phyloP scores from a whole-genome alignment of 2,329 filamentous ascomycete species.

The Epichloe hybrida region DNA sequence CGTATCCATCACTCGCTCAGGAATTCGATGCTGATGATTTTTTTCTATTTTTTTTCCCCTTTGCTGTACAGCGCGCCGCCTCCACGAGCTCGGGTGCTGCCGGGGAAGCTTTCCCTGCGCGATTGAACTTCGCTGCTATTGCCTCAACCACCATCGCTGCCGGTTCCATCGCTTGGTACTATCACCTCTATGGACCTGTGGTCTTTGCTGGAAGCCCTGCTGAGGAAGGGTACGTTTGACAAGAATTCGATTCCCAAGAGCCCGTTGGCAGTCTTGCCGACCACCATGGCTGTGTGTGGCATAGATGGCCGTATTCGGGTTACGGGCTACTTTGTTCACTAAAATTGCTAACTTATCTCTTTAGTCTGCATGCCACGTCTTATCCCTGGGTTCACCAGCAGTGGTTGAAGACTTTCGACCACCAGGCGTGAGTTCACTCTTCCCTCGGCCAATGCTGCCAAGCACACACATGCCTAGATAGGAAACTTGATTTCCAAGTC shows the following conservation, averaged over 20 bases:
- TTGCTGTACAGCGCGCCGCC: conserved; percentile 40
- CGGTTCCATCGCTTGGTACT: conserved; percentile 93
- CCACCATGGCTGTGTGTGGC: conserved; percentile 15
- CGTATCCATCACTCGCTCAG: conserved; percentile 8
- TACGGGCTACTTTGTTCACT: conserved; percentile 1
- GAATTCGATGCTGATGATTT: conserved; percentile 24
- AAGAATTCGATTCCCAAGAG: not conserved
- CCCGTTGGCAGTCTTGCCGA: not conserved
- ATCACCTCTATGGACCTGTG: conserved; percentile 83
- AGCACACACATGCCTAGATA: not conserved
- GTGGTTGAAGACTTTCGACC: conserved; percentile 92
- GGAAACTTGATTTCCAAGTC: not conserved
- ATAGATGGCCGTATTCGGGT: conserved; percentile 16
- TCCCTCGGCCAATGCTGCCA: not conserved
- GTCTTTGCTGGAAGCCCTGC: conserved; percentile 81
- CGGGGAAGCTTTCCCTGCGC: conserved; percentile 60
- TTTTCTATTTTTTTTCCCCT: conserved; percentile 11
- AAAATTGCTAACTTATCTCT: conserved; percentile 15
- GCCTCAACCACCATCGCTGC: conserved; percentile 77
- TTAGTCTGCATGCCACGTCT: conserved; percentile 74
- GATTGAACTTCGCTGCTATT: conserved; percentile 73
- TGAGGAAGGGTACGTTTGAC: conserved; percentile 84
- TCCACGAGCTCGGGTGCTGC: conserved; percentile 65
- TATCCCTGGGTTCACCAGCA: conserved; percentile 95
- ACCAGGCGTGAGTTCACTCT: conserved; percentile 64